A percentile compares a stretch with the other conserved stretches of the same genome.
Conservation (phyloP, 208 protist species). For the Trypanosoma grayi region DNA sequence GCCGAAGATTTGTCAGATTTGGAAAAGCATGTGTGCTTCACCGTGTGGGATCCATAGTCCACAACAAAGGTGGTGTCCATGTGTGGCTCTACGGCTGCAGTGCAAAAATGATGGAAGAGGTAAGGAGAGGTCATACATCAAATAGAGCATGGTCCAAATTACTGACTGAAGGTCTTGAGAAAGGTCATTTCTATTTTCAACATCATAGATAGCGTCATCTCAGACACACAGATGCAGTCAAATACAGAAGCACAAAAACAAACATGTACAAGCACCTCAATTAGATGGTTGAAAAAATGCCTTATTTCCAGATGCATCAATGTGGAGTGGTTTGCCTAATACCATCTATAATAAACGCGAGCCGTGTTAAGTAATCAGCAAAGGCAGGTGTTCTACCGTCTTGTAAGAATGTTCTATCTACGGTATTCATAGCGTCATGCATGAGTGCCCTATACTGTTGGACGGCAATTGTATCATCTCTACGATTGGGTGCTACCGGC, state of each 20-base stretch:
- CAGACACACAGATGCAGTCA: too few species aligned
- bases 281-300: constrained; percentile 1
- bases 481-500: constrained; percentile 38
- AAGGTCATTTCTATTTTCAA: too few species aligned
- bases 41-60: constrained; percentile 58
- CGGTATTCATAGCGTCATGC: constrained; percentile 72
- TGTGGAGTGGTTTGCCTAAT: constrained; percentile 51
- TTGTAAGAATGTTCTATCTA: constrained; percentile 75
- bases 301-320: too few species aligned
- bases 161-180: too few species aligned
- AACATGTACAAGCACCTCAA: not conserved
- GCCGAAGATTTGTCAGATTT: constrained; percentile 24
- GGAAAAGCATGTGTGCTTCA: constrained; percentile 51
- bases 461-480: constrained; percentile 43
- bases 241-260: constrained; percentile 3
- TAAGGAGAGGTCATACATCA: too few species aligned
- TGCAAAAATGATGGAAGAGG: not conserved
- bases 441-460: constrained; percentile 79
- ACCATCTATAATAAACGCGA: constrained; percentile 64
- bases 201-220: too few species aligned
- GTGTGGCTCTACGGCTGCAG: too few species aligned
- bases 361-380: constrained; percentile 64
- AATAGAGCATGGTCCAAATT: too few species aligned
- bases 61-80: constrained; percentile 37
- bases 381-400: constrained; percentile 66